These are phyloP conservation scores for Albophoma yamanashiensis DNA, from an alignment of 2,329 filamentous ascomycete species.

Conservation along the genomic window DNA sequence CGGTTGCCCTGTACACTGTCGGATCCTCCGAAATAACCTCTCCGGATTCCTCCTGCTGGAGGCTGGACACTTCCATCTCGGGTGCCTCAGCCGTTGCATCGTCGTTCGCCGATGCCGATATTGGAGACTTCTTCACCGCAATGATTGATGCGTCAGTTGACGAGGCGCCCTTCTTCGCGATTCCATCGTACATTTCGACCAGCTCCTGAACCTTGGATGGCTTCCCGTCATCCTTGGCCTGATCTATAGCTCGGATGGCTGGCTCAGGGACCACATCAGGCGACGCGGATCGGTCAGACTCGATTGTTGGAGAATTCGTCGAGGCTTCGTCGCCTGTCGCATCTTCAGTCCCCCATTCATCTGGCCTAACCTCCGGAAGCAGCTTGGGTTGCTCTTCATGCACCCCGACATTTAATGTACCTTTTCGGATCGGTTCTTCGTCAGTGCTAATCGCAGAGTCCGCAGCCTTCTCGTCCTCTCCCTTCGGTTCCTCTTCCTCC, in stretches of 20 bases:
- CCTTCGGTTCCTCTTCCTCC: slow-evolving; percentile 5
- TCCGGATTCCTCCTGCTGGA: not conserved
- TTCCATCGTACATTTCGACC: slow-evolving; percentile 38
- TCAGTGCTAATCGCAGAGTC: slow-evolving; percentile 20
- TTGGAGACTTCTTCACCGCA: not conserved
- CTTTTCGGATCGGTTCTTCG: slow-evolving; percentile 4
- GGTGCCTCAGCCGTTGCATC: not conserved
- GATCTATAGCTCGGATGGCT: slow-evolving; percentile 6
- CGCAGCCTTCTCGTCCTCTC: slow-evolving; percentile 10
- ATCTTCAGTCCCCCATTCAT: not conserved
- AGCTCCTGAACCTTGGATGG: slow-evolving; percentile 38
- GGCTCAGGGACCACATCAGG: slow-evolving; percentile 7
- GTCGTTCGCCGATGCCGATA: not conserved
- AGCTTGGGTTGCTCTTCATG: not conserved
- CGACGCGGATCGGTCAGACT: slow-evolving; percentile 6
- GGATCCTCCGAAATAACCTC: not conserved
- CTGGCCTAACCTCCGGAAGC: not conserved
- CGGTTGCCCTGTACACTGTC: not conserved
- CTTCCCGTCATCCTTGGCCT: slow-evolving; percentile 11
- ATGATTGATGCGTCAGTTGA: not conserved
- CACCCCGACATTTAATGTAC: not conserved
- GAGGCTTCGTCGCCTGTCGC: not conserved
- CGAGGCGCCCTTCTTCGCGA: slow-evolving; percentile 16
- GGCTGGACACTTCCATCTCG: not conserved
- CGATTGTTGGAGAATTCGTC: not conserved